Evolutionary conservation across 805 yeast species (phyloP), one percentile per base, ranked within the genome.

Genomic region (Kuraishia floccosa): DNA sequence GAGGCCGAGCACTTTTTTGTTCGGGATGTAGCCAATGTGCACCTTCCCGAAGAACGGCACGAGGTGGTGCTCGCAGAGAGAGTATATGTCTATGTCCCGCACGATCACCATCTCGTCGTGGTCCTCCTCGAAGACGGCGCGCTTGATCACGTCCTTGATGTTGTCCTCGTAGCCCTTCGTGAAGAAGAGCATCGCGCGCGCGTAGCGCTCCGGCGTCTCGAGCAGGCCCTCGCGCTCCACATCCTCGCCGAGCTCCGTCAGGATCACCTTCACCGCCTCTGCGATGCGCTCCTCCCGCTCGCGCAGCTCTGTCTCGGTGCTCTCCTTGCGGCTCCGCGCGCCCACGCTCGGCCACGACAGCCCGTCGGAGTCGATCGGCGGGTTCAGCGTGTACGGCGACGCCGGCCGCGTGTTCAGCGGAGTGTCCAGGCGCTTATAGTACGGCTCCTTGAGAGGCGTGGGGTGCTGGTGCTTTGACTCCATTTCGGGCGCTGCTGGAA

Each of bases 41-140:
- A 89, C 94, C 48, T 89, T 91, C 35, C 99, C 99, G 46, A 76
- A 83, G 52, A 91, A 91, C 15, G 99, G 99, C 17, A 93, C 99
- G 46, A 91, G 61, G 58, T 91, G 99, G 54, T 91, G 99, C 58
- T 91, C 99, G 57, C 99, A 91, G 32, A 91, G 63, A 3, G 96
- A 84, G 52, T 77, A 82, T 32, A 91, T 72, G 44, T 85, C 95
- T 35, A 91, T 91, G 54, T 91, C 96, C 49, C 89, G 71, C 17
- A 91, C 98, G 40, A 91, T 87, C 29, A 91, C 97, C 97, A 91
- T 91, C 51, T 91, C 99, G 53, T 91, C 97, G 51, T 91, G 98
- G 51, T 91, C 94, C 52, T 91, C 97, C 52, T 91, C 96, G 45
- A 91, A 91, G 5, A 91, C 94, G 1, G 98, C 98, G 37, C 87